Base-by-base conservation (phyloP, 108 stramenopile genomes). In the Stephanodiscus triporus region DNA sequence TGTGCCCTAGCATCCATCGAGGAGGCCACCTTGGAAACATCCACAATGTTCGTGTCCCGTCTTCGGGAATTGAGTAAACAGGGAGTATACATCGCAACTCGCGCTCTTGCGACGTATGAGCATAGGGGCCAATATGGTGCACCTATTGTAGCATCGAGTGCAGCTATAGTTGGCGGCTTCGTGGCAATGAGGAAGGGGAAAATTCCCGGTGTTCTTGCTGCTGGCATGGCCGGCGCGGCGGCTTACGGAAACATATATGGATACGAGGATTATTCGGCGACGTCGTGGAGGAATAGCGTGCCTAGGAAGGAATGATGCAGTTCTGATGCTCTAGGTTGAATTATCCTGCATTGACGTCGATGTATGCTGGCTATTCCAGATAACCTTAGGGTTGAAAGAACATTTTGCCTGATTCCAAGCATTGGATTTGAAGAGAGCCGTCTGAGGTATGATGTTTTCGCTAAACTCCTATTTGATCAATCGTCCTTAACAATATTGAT, bases 161-260 rank as follows among this genome's bases (percentile, higher is more conserved):
- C 82, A 42, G 38, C 65, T 20, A 30, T 70, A 1, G 72, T 77
- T 27, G 77, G 77, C 22, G 58, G 59, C 14, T 65, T 58, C n/a
- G 73, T 70, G 37, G 82, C 63, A 23, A 60, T 79, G 65, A 51
- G 77, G n/a, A 58, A 26, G 59, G 82, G 82, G 40, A 83, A 64
- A 48, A 48, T 75, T 54, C 66, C 77, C 0, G 82, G 82, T 26
- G 76, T 42, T 11, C 23, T 79, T 23, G 59, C 72, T 45, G 77
- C 65, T 3, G 73, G 59, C 16, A 2, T 75, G 47, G 53, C 40
- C 22, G 82, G 82, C 24, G 70, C 70, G 22, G 77, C 58, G 57
- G 82, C 82, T 4, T 83, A 83, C 62, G 77, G 71, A 36, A 71
- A 72, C 70, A 57, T 83, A 34, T 83, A 83, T 65, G 82, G 82